These are phyloP conservation scores for Fraxinus latifolia DNA, from an alignment of 305 asterid genomes.

Conservation along the genomic window DNA sequence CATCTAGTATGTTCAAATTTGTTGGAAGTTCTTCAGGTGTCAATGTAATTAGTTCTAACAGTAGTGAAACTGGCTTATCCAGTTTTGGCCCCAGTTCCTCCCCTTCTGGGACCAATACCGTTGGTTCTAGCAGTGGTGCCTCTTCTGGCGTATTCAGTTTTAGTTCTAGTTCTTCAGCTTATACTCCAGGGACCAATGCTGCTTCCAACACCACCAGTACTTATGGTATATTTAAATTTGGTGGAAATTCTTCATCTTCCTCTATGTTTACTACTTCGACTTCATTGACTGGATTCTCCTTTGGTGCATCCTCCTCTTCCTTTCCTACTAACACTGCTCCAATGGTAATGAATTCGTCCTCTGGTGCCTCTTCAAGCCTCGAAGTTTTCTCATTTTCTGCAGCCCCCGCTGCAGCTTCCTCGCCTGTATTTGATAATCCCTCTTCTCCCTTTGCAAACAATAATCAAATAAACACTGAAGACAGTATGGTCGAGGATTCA, in stretches of 20 bases:
- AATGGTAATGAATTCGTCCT: constrained; percentile 33
- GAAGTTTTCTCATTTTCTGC: constrained; percentile 33
- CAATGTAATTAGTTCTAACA: constrained; percentile 28
- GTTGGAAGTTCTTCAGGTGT: constrained; percentile 31
- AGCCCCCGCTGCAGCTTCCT: constrained; percentile 34
- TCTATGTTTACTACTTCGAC: constrained; percentile 38
- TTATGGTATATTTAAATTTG: constrained; percentile 33
- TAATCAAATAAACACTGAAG: constrained; percentile 67
- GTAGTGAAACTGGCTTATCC: constrained; percentile 32
- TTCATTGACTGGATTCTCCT: constrained; percentile 48
- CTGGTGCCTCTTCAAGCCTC: constrained; percentile 29
- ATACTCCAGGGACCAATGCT: constrained; percentile 29
- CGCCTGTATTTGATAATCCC: constrained; percentile 46
- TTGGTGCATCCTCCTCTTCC: constrained; percentile 52
- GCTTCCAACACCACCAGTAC: constrained; percentile 25
- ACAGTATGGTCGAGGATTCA: constrained; percentile 92
- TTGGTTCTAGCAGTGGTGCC: constrained; percentile 25
- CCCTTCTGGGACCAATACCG: constrained; percentile 24
- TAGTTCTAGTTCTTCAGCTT: constrained; percentile 34
- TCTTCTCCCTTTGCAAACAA: constrained; percentile 32
- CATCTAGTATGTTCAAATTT: constrained; percentile 29
- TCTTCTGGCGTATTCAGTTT: constrained; percentile 24
- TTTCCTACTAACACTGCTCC: constrained; percentile 33
- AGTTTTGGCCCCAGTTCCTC: constrained; percentile 35
- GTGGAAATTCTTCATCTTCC: constrained; percentile 39